A percentile compares a stretch with the other conserved stretches of the same genome.
phyloP scores from a whole-genome alignment of 331 rosid species.

The Quercus lobata region DNA sequence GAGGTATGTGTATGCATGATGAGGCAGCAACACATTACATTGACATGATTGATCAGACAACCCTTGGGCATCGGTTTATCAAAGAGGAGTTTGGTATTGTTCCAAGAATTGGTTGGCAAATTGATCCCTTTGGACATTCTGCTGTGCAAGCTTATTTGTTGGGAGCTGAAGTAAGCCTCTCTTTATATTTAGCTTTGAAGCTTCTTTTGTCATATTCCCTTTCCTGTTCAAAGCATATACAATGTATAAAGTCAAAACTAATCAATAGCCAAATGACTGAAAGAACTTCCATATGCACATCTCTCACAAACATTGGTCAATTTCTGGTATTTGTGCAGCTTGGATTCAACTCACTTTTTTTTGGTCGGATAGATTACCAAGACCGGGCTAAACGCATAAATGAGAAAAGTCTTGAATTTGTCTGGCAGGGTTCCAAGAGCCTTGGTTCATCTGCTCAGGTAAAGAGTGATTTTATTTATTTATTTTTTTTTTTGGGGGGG shows the following conservation, averaged over 20 bases:
- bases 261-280: neutral
- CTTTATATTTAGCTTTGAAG: neutral
- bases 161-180: constrained; percentile 70
- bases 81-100: constrained; percentile 59
- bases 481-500: neutral
- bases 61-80: constrained; percentile 81
- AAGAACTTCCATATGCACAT: no score
- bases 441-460: constrained; percentile 89
- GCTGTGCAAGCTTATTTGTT: constrained; percentile 92
- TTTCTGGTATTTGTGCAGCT: constrained; percentile 41
- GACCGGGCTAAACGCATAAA: constrained; percentile 53
- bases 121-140: constrained; percentile 98
- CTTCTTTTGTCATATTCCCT: neutral
- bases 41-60: constrained; percentile 98
- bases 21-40: constrained; percentile 86
- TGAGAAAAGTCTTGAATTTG: constrained; percentile 86
- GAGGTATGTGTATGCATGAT: constrained; percentile 98
- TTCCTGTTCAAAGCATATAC: neutral
- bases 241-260: neutral
- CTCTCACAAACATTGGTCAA: neutral
- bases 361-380: constrained; percentile 11
- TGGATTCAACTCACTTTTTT: constrained; percentile 83
- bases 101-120: constrained; percentile 98
- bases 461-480: neutral
- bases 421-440: constrained; percentile 93